Conservation (phyloP, 2,329 filamentous ascomycete genomes). For the Trichoderma sp. region DNA sequence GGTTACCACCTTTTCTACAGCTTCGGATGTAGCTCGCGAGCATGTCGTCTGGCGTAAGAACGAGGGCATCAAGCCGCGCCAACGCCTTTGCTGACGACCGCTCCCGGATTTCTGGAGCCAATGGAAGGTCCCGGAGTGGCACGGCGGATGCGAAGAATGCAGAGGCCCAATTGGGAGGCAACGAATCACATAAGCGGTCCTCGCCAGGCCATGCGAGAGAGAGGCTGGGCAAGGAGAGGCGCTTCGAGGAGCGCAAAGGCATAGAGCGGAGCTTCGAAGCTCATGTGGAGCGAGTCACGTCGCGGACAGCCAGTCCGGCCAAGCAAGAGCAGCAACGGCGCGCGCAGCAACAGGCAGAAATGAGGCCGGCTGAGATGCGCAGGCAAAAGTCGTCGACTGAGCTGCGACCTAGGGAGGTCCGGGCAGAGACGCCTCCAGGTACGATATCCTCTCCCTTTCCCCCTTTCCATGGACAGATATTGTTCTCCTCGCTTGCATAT, state of each 20-base stretch:
- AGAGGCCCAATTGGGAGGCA: conserved; percentile 36
- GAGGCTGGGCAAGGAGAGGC: conserved; percentile 47
- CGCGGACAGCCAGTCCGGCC: conserved; percentile 61
- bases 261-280: conserved; percentile 60
- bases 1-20: not conserved
- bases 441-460: conserved; percentile 27
- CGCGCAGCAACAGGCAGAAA: conserved; percentile 41
- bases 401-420: conserved; percentile 46
- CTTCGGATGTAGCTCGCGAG: conserved; percentile 40
- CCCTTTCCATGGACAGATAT: not conserved
- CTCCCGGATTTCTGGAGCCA: conserved; percentile 40
- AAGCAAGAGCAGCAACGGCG: conserved; percentile 49
- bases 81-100: conserved; percentile 40
- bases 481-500: not conserved
- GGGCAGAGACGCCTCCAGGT: conserved; percentile 53
- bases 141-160: conserved; percentile 41
- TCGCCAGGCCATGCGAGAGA: conserved; percentile 57
- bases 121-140: conserved; percentile 38
- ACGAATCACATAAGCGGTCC: conserved; percentile 56
- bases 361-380: conserved; percentile 39
- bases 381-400: conserved; percentile 48
- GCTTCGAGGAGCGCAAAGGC: conserved; percentile 54
- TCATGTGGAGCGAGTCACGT: conserved; percentile 62
- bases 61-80: conserved; percentile 47
- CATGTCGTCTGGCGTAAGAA: conserved; percentile 44